Conservation (phyloP, 2,329 filamentous ascomycete species). For the Hymenotorrendiella dingleyae region DNA sequence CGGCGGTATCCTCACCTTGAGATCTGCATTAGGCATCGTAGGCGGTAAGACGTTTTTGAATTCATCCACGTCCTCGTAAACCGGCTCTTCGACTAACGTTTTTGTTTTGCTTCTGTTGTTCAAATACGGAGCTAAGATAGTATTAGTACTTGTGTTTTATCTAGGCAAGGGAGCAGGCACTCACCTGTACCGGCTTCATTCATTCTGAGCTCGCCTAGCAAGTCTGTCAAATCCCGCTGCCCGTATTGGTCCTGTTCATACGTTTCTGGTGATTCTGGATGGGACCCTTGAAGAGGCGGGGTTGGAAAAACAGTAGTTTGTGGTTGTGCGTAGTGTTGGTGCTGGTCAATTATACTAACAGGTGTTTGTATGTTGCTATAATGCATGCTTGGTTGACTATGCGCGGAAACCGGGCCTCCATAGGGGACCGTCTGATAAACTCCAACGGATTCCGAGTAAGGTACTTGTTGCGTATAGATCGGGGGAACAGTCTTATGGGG, state of each 20-base stretch:
- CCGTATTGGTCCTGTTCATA: slow-evolving; percentile 60
- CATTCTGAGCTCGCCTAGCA: slow-evolving; percentile 81
- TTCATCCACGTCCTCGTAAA: slow-evolving; percentile 66
- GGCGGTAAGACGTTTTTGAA: slow-evolving; percentile 65
- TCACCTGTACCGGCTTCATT: slow-evolving; percentile 80
- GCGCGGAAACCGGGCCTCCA: slow-evolving; percentile 36
- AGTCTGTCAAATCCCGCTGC: slow-evolving; percentile 68
- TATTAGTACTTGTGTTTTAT: slow-evolving; percentile 8
- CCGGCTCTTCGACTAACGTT: slow-evolving; percentile 52
- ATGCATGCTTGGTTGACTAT: slow-evolving; percentile 42
- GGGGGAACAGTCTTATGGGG: slow-evolving; percentile 33
- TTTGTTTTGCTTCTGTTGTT: slow-evolving; percentile 50
- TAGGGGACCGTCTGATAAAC: slow-evolving; percentile 36
- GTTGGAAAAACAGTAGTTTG: slow-evolving; percentile 48
- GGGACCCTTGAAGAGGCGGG: slow-evolving; percentile 36
- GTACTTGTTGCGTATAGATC: slow-evolving; percentile 44
- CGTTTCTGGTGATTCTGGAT: slow-evolving; percentile 40
- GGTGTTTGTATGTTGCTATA: slow-evolving; percentile 48
- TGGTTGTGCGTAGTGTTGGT: slow-evolving; percentile 43
- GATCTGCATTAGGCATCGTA: slow-evolving; percentile 60
- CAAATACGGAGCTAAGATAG: slow-evolving; percentile 69
- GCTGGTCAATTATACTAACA: slow-evolving; percentile 44
- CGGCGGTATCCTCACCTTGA: slow-evolving; percentile 80
- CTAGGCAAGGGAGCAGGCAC: too few relatives aligned
- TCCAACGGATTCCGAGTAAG: slow-evolving; percentile 39